Conservation (phyloP, 1,139 yeast genomes). For the Barnettozyma hawaiiensis region DNA sequence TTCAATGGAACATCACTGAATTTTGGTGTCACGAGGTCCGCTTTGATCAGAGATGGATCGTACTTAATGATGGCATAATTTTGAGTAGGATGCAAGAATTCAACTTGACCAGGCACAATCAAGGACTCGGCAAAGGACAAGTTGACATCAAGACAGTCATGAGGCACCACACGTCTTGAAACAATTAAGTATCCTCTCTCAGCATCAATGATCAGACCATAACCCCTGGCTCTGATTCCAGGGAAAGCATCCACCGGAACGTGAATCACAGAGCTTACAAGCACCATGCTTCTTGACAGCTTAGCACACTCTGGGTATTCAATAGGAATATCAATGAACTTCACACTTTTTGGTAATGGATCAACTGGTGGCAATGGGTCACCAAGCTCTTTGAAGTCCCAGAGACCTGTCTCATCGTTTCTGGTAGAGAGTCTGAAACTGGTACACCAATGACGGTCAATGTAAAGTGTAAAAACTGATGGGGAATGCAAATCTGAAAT, state of each 20-base stretch:
- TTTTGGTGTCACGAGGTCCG: slow-evolving; percentile 58
- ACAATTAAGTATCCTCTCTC: slow-evolving; percentile 73
- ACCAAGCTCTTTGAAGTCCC: slow-evolving; percentile 76
- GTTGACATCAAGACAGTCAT: slow-evolving; percentile 74
- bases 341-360: slow-evolving; percentile 55
- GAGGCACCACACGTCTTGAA: slow-evolving; percentile 76
- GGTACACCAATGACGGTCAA: slow-evolving; percentile 84
- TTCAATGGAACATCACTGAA: slow-evolving; percentile 53
- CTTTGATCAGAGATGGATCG: slow-evolving; percentile 67
- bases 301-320: slow-evolving; percentile 52
- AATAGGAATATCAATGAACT: slow-evolving; percentile 63
- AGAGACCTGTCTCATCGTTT: slow-evolving; percentile 77
- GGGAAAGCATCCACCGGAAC: slow-evolving; percentile 72
- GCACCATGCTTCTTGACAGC: slow-evolving; percentile 57
- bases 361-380: slow-evolving; percentile 54
- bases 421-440: slow-evolving; percentile 68
- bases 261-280: slow-evolving; percentile 61
- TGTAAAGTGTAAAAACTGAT: slow-evolving; percentile 51
- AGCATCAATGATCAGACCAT: slow-evolving; percentile 81
- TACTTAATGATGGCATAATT: slow-evolving; percentile 81
- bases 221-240: slow-evolving; percentile 52
- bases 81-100: slow-evolving; percentile 82
- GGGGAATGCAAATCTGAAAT: slow-evolving; percentile 77
- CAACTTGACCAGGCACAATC: slow-evolving; percentile 73
- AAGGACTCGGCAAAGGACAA: slow-evolving; percentile 84